Evolutionary conservation across 2,329 filamentous ascomycete genomes (phyloP).

Genomic region (Colletotrichum echinochloae): DNA sequence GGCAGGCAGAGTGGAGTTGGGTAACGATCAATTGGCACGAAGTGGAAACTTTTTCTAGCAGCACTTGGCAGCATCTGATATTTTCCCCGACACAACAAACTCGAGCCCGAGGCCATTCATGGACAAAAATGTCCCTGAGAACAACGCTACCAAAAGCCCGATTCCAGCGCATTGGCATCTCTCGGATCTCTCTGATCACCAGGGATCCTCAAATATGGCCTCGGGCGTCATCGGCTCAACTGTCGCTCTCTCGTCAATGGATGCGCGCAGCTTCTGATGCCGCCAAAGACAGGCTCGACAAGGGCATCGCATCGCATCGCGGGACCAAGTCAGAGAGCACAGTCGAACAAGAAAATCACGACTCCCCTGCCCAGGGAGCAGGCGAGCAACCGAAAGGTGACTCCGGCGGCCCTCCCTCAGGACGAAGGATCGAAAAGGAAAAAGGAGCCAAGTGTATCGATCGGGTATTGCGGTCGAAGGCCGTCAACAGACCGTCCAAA

Average conservation of each 20-base stretch:
- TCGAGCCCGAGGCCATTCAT: slow-evolving; percentile 47
- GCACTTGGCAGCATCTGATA: not conserved
- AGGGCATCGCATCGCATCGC: not conserved
- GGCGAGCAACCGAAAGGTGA: not conserved
- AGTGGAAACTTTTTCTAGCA: slow-evolving; percentile 34
- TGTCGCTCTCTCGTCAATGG: slow-evolving; percentile 11
- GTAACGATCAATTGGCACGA: slow-evolving; percentile 34
- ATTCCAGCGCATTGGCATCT: slow-evolving; percentile 48
- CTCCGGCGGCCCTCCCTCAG: not conserved
- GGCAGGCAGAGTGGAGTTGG: slow-evolving; percentile 2
- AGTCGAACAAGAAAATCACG: not conserved
- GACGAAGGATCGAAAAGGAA: not conserved
- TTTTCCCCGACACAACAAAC: slow-evolving; percentile 18
- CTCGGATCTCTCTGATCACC: slow-evolving; percentile 42
- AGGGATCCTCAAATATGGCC: slow-evolving; percentile 37
- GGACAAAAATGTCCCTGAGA: slow-evolving; percentile 62
- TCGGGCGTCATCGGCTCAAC: slow-evolving; percentile 29
- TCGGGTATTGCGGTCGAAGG: not conserved
- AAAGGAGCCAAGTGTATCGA: not conserved
- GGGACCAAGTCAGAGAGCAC: not conserved
- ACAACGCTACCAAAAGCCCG: slow-evolving; percentile 57
- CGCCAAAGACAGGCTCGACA: not conserved
- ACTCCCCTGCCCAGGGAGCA: not conserved
- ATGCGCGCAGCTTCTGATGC: slow-evolving; percentile 14
- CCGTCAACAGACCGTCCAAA: not conserved